Evolutionary conservation across 257 asterid species (phyloP), one percentile per base, ranked within the genome.

Genomic region (Solanum paucissectum): DNA sequence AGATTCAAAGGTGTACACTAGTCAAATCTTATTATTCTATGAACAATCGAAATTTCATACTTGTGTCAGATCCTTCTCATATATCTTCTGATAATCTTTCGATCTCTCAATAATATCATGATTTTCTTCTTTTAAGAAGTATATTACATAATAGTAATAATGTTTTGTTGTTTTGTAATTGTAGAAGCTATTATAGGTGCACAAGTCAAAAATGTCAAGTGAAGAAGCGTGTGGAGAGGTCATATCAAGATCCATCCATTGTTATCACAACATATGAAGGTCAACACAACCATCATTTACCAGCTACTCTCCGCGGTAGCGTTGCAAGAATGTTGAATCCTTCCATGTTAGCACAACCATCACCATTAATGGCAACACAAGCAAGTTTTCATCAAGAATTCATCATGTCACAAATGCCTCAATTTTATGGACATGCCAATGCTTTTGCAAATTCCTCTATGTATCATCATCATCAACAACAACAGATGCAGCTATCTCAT

Each of bases 121-220:
- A 44, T 79, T 16, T 25, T 77, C 62, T 77, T 44, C n/a, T 13
- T 25, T 11, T n/a, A 40, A 27, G 33, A 25, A 42, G 37, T 77
- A 77, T 77, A 13, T 16, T 66, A 11, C 34, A 7, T 13, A 34
- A 75, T 60, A 74, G 18, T 37, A 34, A 4, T 32, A 74, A 10
- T 37, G 12, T 49, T 60, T 23, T 29, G 0, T 32, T 40, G 1
- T 25, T 58, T 40, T 72, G 42, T 33, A 18, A 44, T 60, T 81
- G 88, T 94, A 95, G 98, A 87, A 95, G 98, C 92, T 95, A 94
- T 88, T 95, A 95, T n/a, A 88, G 98, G 37, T 95, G 98, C 93
- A 94, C 98, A 18, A 94, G 98, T 12, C 97, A 94, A 27, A 94
- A 95, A 86, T 95, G 98, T 66, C 89, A 75, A 36, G 98, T 95